Base-by-base conservation (phyloP, 2,329 filamentous ascomycete genomes). In the Ceratocystis ficicola region DNA sequence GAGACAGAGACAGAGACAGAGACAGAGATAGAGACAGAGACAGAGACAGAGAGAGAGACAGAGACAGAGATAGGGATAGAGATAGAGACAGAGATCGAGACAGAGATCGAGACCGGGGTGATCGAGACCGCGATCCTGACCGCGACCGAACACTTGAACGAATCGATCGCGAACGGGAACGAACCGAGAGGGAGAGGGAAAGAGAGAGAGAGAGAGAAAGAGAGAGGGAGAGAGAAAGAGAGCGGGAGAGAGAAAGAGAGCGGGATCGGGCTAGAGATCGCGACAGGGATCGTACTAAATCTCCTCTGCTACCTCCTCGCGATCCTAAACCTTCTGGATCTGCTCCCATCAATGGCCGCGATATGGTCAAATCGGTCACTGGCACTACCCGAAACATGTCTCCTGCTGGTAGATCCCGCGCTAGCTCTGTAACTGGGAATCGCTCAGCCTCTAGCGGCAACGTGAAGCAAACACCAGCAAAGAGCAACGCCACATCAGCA, bases 381-480 rank as follows among this genome's bases (percentile, higher is more conserved):
- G 69, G 68, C 32, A 68, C 73, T 5, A 68, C 66, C 28, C 71
- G 72, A 17, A 73, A 71, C 61, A 70, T 72, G 12, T 75, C 76
- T 1, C 75, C 76, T n/a, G 0, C 48, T 44, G 61, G 72, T 22
- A 75, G 78, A 15, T 72, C 75, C 32, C 75, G 76, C 32, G 72
- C 72, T 64, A 72, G 75, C 55, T 77, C 77, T 5, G 68, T 77
- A 25, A 81, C 81, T 59, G 25, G 22, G 20, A 50, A 25, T 32
- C 65, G 65, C 7, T 41, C 60, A 55, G 22, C 48, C 20, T 64
- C 65, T 8, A 55, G 41, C 10, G 44, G 22, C 46, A 57, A 55
- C 10, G 36, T 48, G n/a, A 48, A 52, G 48, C n/a, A 62, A 30
- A 66, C 61, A 48, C 61, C 61, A 6, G 41, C 65, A 70, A 69